Conservation (phyloP, 768 basidiomycete species). For the Kwoniella newhampshirensis region DNA sequence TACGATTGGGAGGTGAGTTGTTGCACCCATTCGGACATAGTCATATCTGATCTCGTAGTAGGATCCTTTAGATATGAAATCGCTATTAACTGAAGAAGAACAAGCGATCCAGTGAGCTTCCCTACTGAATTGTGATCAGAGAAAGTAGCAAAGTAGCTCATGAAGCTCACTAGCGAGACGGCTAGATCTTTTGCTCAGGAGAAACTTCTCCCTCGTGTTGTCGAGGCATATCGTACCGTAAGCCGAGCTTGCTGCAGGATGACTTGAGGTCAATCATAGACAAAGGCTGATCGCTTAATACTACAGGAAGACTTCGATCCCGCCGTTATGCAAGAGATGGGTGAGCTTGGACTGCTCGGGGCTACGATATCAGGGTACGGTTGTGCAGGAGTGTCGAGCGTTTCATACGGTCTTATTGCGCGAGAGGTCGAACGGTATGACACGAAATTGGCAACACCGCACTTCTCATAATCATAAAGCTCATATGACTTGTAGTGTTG, state of each 20-base stretch:
- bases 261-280: neutral
- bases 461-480: neutral
- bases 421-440: conserved; percentile 83
- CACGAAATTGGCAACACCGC: neutral
- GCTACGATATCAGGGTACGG: conserved; percentile 91
- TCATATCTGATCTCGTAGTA: conserved; percentile 43
- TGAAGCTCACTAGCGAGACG: conserved; percentile 63
- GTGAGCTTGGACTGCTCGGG: conserved; percentile 81
- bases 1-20: conserved; percentile 54
- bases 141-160: too few relatives aligned
- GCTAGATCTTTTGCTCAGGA: conserved; percentile 62
- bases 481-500: conserved; percentile 62
- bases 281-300: neutral
- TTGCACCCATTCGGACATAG: too few relatives aligned
- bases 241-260: conserved; percentile 53
- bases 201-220: conserved; percentile 78
- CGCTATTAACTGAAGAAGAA: conserved; percentile 84
- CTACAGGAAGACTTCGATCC: conserved; percentile 67
- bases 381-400: conserved; percentile 85
- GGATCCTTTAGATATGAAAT: conserved; percentile 81
- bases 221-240: conserved; percentile 85
- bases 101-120: conserved; percentile 71
- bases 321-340: conserved; percentile 83
- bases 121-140: too few relatives aligned
- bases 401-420: conserved; percentile 91